Conservation (phyloP, 139 green algal species). For the Picochlorum costavermella region DNA sequence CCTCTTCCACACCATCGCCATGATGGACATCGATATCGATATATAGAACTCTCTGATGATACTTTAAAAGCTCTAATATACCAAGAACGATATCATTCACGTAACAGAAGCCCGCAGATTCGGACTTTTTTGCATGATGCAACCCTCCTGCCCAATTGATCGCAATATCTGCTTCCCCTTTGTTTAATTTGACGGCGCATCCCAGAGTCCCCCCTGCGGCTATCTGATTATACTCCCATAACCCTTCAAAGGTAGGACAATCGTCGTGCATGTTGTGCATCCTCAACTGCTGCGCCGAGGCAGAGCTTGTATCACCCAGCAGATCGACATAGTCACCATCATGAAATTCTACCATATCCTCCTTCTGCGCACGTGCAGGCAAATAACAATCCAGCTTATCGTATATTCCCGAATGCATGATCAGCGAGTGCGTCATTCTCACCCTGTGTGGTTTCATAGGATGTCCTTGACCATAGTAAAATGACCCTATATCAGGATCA, state of each 20-base stretch:
- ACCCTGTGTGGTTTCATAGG: slow-evolving; percentile 94
- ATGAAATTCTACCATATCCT: slow-evolving; percentile 78
- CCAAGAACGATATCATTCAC: slow-evolving; percentile 98
- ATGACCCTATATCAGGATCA: slow-evolving; percentile 85
- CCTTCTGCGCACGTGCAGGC: slow-evolving; percentile 38
- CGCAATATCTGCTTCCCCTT: slow-evolving; percentile 68
- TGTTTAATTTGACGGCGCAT: slow-evolving; percentile 85
- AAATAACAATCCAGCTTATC: slow-evolving; percentile 68
- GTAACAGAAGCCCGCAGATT: slow-evolving; percentile 91
- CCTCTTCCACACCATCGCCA: slow-evolving; percentile 80
- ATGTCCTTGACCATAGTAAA: slow-evolving; percentile 84
- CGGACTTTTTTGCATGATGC: slow-evolving; percentile 91
- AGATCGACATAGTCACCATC: slow-evolving; percentile 84
- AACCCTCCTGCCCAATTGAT: slow-evolving; percentile 97
- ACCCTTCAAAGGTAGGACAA: slow-evolving; percentile 93
- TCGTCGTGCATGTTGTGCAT: slow-evolving; percentile 76
- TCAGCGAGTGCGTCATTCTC: slow-evolving; percentile 82
- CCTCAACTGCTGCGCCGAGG: slow-evolving; percentile 15
- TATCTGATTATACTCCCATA: slow-evolving; percentile 89
- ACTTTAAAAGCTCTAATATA: slow-evolving; percentile 93
- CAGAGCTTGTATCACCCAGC: slow-evolving; percentile 61
- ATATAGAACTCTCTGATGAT: slow-evolving; percentile 65
- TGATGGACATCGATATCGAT: slow-evolving; percentile 84
- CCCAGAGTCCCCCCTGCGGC: slow-evolving; percentile 85
- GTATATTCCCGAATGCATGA: slow-evolving; percentile 85